Conservation (phyloP, 495 filamentous ascomycete genomes). For the Hyaloscypha finlandica region DNA sequence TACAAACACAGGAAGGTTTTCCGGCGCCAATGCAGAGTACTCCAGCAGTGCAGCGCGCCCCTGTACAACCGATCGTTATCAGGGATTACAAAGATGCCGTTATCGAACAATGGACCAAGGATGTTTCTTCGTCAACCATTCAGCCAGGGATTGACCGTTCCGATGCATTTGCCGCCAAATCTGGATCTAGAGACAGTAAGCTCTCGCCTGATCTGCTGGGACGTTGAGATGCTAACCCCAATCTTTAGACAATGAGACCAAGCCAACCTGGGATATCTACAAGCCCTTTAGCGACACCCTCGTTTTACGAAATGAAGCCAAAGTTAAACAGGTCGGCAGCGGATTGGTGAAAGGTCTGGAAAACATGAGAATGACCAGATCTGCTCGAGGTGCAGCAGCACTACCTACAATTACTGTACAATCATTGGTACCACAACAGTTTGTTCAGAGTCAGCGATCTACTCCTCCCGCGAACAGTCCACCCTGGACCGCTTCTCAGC, state of each 20-base stretch:
- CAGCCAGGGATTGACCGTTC: not conserved
- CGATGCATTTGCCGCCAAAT: not conserved
- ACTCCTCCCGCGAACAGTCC: not conserved
- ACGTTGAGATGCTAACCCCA: not conserved
- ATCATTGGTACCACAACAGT: not conserved
- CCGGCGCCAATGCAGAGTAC: not conserved
- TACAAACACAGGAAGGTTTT: not conserved
- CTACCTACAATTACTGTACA: not conserved
- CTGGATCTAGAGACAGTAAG: not conserved
- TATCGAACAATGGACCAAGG: not conserved
- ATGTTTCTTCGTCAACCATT: not conserved
- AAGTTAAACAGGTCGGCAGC: not conserved
- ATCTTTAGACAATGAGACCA: not conserved
- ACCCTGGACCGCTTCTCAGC: not conserved
- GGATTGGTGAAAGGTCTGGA: not conserved
- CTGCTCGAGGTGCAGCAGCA: not conserved
- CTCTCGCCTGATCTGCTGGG: not conserved
- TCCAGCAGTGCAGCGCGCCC: not conserved
- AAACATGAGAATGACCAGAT: not conserved
- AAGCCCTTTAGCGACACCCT: not conserved
- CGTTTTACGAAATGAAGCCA: not conserved
- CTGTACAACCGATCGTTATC: not conserved
- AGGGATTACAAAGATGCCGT: not conserved
- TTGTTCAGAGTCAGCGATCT: not conserved
- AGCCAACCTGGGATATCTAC: not conserved